These are phyloP conservation scores for Penicillium bovifimosum DNA, from an alignment of 495 filamentous ascomycete genomes.

Conservation along the genomic window DNA sequence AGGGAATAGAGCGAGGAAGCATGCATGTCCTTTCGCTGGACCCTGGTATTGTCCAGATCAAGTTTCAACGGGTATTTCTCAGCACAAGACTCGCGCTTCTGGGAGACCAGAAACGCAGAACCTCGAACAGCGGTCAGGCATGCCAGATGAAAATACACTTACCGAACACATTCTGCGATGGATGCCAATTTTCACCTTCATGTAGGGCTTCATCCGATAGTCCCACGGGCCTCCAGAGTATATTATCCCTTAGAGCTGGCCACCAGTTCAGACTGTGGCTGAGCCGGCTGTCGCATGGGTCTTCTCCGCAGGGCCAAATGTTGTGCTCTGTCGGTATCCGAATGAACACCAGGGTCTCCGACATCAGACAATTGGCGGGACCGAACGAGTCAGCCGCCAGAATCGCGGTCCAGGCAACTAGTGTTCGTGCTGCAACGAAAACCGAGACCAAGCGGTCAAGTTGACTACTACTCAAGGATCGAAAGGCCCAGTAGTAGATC, in stretches of 20 bases:
- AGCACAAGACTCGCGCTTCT: constrained; percentile 31
- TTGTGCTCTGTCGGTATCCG: constrained; percentile 11
- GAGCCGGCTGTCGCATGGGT: not conserved
- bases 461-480: constrained; percentile 29
- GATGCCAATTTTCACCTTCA: not conserved
- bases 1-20: constrained; percentile 16
- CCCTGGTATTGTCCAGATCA: constrained; percentile 52
- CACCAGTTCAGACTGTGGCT: not conserved
- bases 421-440: constrained; percentile 32
- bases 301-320: not conserved
- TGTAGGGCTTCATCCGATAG: not conserved
- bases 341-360: constrained; percentile 28
- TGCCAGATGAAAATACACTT: constrained; percentile 14
- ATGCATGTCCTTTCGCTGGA: constrained; percentile 51
- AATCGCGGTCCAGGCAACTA: constrained; percentile 35
- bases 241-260: not conserved
- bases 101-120: constrained; percentile 13
- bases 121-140: constrained; percentile 39
- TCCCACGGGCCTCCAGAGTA: not conserved
- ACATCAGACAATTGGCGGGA: constrained; percentile 32
- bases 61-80: constrained; percentile 49
- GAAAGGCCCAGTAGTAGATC: constrained; percentile 37
- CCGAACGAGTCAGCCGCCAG: constrained; percentile 34
- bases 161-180: not conserved
- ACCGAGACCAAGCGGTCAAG: constrained; percentile 30